Percentiles rank a stretch among this genome's conserved stretches.
These are phyloP conservation scores for Trypanosoma melophagium DNA, from an alignment of 208 protist species.

Conservation along the genomic window DNA sequence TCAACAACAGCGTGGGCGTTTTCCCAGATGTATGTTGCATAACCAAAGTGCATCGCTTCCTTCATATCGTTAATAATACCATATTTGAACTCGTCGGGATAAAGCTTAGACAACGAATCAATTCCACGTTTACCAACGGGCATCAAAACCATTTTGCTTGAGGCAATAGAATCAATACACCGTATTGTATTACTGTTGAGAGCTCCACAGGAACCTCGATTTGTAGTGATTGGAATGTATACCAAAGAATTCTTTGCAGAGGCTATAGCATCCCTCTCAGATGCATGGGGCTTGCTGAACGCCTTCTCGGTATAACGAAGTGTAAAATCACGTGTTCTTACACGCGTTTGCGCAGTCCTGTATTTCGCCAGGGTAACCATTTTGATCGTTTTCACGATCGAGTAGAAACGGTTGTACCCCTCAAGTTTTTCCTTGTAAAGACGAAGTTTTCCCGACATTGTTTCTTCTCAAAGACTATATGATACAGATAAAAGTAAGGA, in stretches of 20 bases:
- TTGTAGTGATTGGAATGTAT: slow-evolving; percentile 88
- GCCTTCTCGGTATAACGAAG: slow-evolving; percentile 89
- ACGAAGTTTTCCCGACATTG: slow-evolving; percentile 90
- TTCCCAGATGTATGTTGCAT: slow-evolving; percentile 83
- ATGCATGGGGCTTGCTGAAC: slow-evolving; percentile 65
- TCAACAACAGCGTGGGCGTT: slow-evolving; percentile 53
- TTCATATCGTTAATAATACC: slow-evolving; percentile 90
- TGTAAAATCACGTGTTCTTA: slow-evolving; percentile 87
- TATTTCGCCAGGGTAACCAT: slow-evolving; percentile 92
- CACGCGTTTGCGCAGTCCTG: slow-evolving; percentile 64
- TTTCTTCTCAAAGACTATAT: slow-evolving; percentile 14
- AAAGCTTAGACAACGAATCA: slow-evolving; percentile 85
- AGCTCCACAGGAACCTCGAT: slow-evolving; percentile 87
- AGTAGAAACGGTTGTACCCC: slow-evolving; percentile 91
- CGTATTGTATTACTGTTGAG: slow-evolving; percentile 84
- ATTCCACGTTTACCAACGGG: slow-evolving; percentile 83
- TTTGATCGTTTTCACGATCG: slow-evolving; percentile 92
- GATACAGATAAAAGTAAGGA: slow-evolving; percentile 4
- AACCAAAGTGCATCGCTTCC: slow-evolving; percentile 87
- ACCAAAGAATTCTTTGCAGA: slow-evolving; percentile 48
- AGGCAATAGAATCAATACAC: slow-evolving; percentile 54
- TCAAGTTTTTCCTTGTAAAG: slow-evolving; percentile 92
- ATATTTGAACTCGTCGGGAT: slow-evolving; percentile 70
- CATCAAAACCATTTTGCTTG: slow-evolving; percentile 65
- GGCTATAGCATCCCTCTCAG: slow-evolving; percentile 28